Base-by-base conservation (phyloP, 768 basidiomycete species). In the Lactifluus piperatus region DNA sequence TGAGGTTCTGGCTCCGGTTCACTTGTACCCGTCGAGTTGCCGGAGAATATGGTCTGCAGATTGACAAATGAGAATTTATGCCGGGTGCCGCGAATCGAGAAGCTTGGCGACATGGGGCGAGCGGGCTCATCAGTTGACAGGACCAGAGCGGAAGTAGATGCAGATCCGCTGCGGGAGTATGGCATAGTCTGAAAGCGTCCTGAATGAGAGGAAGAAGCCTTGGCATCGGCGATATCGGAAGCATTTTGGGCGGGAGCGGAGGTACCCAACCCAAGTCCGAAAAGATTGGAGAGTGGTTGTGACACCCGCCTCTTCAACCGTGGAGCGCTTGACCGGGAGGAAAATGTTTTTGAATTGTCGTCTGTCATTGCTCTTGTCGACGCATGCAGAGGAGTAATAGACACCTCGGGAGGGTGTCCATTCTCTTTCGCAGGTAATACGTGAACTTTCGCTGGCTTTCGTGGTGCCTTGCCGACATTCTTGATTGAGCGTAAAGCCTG, bases 401-500 rank as follows among this genome's bases (percentile, higher is more conserved):
- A 11, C 4, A 24, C 24, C 30, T 60, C 32, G 24, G 26, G 45
- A 7, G 50, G 7, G 29, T 46, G 18, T 5, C 20, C 59, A 10
- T 51, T 54, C 47, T 65, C 54, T 18, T 62, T 62, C 5, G 60
- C 43, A 1, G 56, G 36, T 20, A 61, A 46, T 0, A 58, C 30
- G 3, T 62, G 58, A 48, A 63, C 49, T 30, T 46, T 30, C 5
- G 54, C 13, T 11, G 60, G 32, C 37, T 57, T 67, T 11, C 68
- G 62, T 20, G 56, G 55, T 26, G 27, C 50, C 60, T 66, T 70
- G 20, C 68, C 68, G 32, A 70, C 70, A 56, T 71, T 72, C 68
- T 70, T 70, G 62, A 73, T 72, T 8, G 72, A 73, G 55, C 67
- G 67, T 46, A 73, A 62, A 8, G 72, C 72, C 58, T 73, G 68